Evolutionary conservation across 2,329 filamentous ascomycete species (phyloP).

Genomic region (Pochonia chlamydosporia): DNA sequence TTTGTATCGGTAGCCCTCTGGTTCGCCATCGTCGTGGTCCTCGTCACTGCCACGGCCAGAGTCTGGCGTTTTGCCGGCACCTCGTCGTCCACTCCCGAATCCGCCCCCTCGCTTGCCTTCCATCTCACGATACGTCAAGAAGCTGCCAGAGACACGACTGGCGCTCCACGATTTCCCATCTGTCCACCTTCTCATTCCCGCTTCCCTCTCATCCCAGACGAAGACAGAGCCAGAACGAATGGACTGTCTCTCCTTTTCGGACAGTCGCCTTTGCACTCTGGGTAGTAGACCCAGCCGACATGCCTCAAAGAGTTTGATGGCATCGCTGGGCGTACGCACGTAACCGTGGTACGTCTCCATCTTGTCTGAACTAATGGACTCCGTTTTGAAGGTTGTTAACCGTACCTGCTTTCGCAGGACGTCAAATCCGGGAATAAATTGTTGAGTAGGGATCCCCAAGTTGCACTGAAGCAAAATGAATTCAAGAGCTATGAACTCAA

Average conservation of each 20-base stretch:
- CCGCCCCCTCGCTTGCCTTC: slow-evolving; percentile 89
- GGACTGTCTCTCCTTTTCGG: slow-evolving; percentile 93
- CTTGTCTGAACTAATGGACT: slow-evolving; percentile 22
- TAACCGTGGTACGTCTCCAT: slow-evolving; percentile 98
- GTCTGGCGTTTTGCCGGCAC: slow-evolving; percentile 73
- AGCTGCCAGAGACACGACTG: slow-evolving; percentile 93
- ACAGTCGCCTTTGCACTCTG: slow-evolving; percentile 84
- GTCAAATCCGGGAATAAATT: background rate
- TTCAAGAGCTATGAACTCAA: background rate
- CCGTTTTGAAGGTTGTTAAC: slow-evolving; percentile 14
- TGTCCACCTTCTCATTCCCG: slow-evolving; percentile 97
- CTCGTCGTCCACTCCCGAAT: slow-evolving; percentile 54
- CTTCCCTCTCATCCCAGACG: slow-evolving; percentile 99
- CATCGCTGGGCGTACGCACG: slow-evolving; percentile 92
- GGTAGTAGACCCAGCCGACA: slow-evolving; percentile 85
- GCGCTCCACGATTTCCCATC: slow-evolving; percentile 99
- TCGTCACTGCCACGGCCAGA: slow-evolving; percentile 77
- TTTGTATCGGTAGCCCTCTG: slow-evolving; percentile 91
- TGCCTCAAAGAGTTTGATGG: slow-evolving; percentile 97
- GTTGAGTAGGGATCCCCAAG: background rate
- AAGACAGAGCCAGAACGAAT: slow-evolving; percentile 97
- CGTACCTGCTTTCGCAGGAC: slow-evolving; percentile 15
- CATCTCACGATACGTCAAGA: slow-evolving; percentile 97
- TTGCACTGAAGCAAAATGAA: background rate
- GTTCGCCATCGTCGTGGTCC: slow-evolving; percentile 76